Evolutionary conservation across 345 rosid species (phyloP).

Genomic region (Draba incana): DNA sequence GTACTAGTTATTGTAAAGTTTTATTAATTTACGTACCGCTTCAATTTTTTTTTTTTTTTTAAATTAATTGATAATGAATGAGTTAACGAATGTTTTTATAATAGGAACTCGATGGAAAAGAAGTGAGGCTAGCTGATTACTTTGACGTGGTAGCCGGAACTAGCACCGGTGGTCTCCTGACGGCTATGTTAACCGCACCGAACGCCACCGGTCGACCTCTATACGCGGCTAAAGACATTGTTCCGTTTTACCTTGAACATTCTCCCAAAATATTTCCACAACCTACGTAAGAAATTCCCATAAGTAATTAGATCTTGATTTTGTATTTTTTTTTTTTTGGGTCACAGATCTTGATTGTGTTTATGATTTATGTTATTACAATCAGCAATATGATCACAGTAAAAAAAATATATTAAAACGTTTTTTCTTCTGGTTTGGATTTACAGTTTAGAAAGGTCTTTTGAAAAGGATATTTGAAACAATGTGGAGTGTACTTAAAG

Average conservation of each 20-base stretch:
- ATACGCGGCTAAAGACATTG: conserved; percentile 58
- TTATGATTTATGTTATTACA: not conserved
- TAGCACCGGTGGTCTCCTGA: conserved; percentile 73
- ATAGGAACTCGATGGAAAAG: conserved; percentile 62
- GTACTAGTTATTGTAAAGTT: too few species aligned
- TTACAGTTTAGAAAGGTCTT: too few species aligned
- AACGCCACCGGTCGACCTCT: conserved; percentile 50
- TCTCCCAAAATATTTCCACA: conserved; percentile 65
- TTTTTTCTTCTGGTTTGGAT: too few species aligned
- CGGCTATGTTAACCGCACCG: conserved; percentile 66
- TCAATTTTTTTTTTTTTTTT: too few species aligned
- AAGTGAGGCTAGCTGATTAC: conserved; percentile 66
- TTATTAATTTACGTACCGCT: too few species aligned
- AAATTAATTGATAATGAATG: too few species aligned
- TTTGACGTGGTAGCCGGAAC: conserved; percentile 76
- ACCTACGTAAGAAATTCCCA: conserved; percentile 39
- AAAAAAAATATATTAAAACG: too few species aligned
- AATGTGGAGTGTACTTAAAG: too few species aligned
- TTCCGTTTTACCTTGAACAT: conserved; percentile 61
- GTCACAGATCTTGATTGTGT: not conserved
- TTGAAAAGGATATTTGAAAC: too few species aligned
- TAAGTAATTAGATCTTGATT: not conserved
- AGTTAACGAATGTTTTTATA: too few species aligned
- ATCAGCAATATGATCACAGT: not conserved
- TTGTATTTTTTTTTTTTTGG: too few species aligned